Percentiles rank a stretch among this genome's conserved stretches.
phyloP scores from a whole-genome alignment of 306 rosid genomes.

The Abrus pulchellus region DNA sequence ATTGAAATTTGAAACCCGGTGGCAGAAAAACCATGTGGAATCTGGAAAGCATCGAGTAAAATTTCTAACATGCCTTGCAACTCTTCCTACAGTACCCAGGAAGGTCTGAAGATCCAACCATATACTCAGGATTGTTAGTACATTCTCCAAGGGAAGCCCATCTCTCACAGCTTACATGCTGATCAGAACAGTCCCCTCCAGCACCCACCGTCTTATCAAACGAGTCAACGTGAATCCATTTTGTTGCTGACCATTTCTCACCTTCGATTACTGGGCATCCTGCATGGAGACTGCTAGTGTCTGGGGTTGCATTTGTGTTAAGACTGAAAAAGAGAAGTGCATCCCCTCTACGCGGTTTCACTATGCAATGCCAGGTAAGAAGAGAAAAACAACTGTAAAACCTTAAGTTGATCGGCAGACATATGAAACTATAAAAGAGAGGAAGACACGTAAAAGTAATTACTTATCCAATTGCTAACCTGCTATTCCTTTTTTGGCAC shows the following conservation, averaged over 20 bases:
- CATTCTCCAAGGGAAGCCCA: conserved; percentile 99
- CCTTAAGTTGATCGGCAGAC: conserved; percentile 21
- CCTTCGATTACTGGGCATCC: conserved; percentile 98
- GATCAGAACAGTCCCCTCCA: conserved; percentile 74
- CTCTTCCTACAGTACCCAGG: conserved; percentile 94
- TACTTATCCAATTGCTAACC: conserved; percentile 57
- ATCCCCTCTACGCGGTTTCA: conserved; percentile 94
- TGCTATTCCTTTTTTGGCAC: conserved; percentile 93
- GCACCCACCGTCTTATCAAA: conserved; percentile 71
- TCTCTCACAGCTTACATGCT: conserved; percentile 81
- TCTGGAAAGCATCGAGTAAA: conserved; percentile 35
- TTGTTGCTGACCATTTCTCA: conserved; percentile 99
- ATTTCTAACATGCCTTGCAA: conserved; percentile 78
- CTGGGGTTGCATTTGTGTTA: conserved; percentile 77
- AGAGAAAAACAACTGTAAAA: conserved; percentile 6
- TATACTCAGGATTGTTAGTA: conserved; percentile 81
- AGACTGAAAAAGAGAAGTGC: conserved; percentile 99
- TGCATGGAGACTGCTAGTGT: conserved; percentile 86
- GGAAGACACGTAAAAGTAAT: conserved; percentile 18
- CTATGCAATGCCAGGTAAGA: conserved; percentile 53
- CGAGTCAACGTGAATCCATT: conserved; percentile 95
- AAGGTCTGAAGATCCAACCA: conserved; percentile 87
- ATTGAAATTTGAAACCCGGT: conserved; percentile 33
- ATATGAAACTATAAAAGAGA: conserved; percentile 9
- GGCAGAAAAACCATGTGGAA: conserved; percentile 31